Conservation (phyloP, 2,329 filamentous ascomycete species). For the Claviceps digitariae region DNA sequence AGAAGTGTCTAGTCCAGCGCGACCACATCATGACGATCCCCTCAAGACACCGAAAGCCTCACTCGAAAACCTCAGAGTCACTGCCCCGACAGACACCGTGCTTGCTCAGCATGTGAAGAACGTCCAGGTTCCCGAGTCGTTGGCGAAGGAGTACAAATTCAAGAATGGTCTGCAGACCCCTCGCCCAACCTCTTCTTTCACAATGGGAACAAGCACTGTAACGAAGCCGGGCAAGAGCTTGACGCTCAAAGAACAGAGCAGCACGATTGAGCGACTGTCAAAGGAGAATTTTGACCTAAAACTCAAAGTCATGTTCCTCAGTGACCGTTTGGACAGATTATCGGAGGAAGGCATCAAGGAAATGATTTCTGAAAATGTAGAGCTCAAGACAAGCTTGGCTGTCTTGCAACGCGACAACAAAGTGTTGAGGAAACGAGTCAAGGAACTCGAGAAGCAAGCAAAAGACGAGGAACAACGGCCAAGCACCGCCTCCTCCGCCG, state of each 20-base stretch:
- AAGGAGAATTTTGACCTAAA: conserved; percentile 99
- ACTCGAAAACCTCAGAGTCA: conserved; percentile 32
- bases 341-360: conserved; percentile 96
- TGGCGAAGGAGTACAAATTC: conserved; percentile 74
- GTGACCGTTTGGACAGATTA: conserved; percentile 80
- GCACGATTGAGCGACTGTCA: conserved; percentile 86
- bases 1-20: conserved; percentile 31
- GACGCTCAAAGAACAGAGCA: conserved; percentile 94
- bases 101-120: conserved; percentile 80
- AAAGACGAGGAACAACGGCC: conserved; percentile 51
- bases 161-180: conserved; percentile 54
- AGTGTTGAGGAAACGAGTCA: conserved; percentile 62
- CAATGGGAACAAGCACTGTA: conserved; percentile 28
- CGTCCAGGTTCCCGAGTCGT: conserved; percentile 78
- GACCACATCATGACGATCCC: conserved; percentile 26
- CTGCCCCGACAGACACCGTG: conserved; percentile 71
- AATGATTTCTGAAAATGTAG: conserved; percentile 95
- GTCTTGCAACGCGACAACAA: conserved; percentile 88
- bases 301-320: conserved; percentile 93
- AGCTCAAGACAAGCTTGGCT: conserved; percentile 79
- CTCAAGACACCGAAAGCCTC: conserved; percentile 59
- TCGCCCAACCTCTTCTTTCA: conserved; percentile 32
- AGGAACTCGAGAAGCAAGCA: conserved; percentile 73
- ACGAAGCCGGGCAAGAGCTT: conserved; percentile 52
- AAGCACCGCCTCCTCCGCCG: conserved; percentile 48